Conservation (phyloP, 768 basidiomycete species). For the Amanita exitialis region DNA sequence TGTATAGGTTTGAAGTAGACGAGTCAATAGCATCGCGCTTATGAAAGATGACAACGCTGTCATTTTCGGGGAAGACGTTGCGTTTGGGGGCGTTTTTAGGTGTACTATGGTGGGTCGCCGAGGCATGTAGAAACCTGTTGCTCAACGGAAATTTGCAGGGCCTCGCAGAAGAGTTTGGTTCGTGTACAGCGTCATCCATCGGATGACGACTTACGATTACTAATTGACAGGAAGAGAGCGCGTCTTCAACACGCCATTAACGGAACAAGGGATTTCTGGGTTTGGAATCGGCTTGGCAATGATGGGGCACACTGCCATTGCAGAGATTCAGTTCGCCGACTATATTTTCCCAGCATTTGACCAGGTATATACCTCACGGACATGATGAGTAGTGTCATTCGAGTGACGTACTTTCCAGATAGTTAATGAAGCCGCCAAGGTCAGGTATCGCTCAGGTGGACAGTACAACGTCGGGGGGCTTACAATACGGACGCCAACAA, state of each 20-base stretch:
- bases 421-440: conserved; percentile 93
- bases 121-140: neutral
- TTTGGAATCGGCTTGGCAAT: conserved; percentile 88
- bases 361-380: conserved; percentile 38
- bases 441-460: conserved; percentile 83
- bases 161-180: conserved; percentile 88
- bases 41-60: conserved; percentile 80
- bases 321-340: conserved; percentile 87
- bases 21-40: conserved; percentile 54
- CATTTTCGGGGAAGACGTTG: conserved; percentile 88
- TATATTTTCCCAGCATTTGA: conserved; percentile 95
- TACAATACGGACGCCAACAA: conserved; percentile 79
- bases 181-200: conserved; percentile 13
- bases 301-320: conserved; percentile 93
- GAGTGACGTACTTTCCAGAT: conserved; percentile 34
- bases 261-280: conserved; percentile 90
- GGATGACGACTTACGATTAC: neutral
- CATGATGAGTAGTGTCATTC: neutral
- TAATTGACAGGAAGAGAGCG: conserved; percentile 62
- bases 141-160: conserved; percentile 39
- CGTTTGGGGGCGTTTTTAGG: conserved; percentile 90
- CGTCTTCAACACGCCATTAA: conserved; percentile 92
- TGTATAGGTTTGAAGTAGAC: neutral
- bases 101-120: conserved; percentile 68
- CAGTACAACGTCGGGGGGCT: conserved; percentile 73